A percentile compares a stretch with the other conserved stretches of the same genome.
phyloP scores from a whole-genome alignment of 179 eudicot species.

The Carnegiea gigantea region DNA sequence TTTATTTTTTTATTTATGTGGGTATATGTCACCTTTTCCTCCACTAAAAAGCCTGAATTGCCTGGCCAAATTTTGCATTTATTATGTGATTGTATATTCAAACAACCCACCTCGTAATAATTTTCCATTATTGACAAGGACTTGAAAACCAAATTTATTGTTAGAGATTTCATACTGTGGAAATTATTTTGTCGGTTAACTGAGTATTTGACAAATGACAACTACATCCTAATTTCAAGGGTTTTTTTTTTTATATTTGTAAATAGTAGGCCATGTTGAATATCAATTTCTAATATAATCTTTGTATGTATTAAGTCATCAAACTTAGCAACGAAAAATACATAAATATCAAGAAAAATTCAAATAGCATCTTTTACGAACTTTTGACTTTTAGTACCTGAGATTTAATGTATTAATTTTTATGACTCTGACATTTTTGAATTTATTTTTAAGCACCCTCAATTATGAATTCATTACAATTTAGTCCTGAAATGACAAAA shows the following conservation, averaged over 20 bases:
- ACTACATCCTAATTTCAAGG: not conserved
- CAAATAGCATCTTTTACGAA: too few species aligned
- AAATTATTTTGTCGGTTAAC: not conserved
- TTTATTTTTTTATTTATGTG: not conserved
- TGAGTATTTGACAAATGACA: not conserved
- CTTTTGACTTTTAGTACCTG: too few species aligned
- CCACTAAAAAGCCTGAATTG: not conserved
- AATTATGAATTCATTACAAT: too few species aligned
- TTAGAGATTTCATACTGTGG: not conserved
- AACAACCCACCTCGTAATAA: not conserved
- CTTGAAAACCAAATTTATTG: not conserved
- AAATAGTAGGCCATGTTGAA: too few species aligned
- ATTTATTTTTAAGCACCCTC: too few species aligned
- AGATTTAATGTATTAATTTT: too few species aligned
- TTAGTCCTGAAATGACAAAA: too few species aligned
- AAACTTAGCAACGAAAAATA: not conserved
- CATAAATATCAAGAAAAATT: too few species aligned
- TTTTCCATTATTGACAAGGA: not conserved
- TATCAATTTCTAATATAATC: not conserved
- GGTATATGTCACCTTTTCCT: slow-evolving; percentile 8
- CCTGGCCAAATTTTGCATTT: not conserved
- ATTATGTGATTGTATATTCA: not conserved
- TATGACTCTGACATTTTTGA: too few species aligned
- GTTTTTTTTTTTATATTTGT: not conserved
- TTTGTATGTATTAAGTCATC: not conserved